A percentile compares a stretch with the other conserved stretches of the same genome.
phyloP scores from a whole-genome alignment of 2,329 filamentous ascomycete genomes.

The Lecanosticta acicola region DNA sequence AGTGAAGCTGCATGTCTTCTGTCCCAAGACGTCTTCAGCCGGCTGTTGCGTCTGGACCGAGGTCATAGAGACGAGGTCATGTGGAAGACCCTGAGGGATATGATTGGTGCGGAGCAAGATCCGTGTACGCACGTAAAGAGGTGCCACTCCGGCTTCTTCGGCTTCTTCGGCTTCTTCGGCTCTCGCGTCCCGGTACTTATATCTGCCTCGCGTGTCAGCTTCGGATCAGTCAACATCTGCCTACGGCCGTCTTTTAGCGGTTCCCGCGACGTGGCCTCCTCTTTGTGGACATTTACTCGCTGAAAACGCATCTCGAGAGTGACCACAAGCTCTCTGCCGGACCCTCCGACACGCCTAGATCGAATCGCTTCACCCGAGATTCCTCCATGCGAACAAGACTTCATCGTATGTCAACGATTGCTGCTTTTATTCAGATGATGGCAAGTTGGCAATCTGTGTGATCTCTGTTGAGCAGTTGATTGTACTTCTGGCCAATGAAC shows the following conservation, averaged over 20 bases:
- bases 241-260: neutral
- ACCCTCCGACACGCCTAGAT: too few species aligned
- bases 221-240: neutral
- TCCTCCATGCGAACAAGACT: too few species aligned
- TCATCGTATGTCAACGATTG: too few species aligned
- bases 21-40: neutral
- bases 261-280: too few species aligned
- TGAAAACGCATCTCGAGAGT: neutral
- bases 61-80: neutral
- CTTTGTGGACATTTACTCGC: neutral
- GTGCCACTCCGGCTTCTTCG: neutral
- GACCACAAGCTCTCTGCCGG: too few species aligned
- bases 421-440: too few species aligned
- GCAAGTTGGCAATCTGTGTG: too few species aligned
- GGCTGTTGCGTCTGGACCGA: neutral
- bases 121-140: neutral
- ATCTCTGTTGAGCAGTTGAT: too few species aligned
- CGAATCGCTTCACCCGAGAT: too few species aligned
- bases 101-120: neutral
- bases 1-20: neutral
- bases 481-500: too few species aligned
- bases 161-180: neutral
- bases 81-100: neutral
- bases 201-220: too few species aligned
- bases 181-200: neutral